These are phyloP conservation scores for Nitzschia sp. DNA, from an alignment of 108 stramenopile species.

Conservation along the genomic window DNA sequence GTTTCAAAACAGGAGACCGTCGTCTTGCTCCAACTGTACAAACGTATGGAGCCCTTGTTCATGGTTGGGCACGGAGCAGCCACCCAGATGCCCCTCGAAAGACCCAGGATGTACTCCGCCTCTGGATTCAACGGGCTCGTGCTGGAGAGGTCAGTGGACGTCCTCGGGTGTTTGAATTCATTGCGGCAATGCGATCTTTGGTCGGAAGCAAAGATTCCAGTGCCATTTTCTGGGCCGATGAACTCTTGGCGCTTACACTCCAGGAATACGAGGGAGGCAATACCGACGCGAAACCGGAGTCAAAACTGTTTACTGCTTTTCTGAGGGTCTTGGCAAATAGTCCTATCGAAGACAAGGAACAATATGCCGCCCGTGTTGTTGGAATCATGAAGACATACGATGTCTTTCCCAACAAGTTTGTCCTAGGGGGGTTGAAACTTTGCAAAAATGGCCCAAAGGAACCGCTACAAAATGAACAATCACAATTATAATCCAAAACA, in stretches of 20 bases:
- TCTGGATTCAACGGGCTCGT: slow-evolving; percentile 17
- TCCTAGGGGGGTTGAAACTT: not conserved
- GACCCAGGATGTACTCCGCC: slow-evolving; percentile 28
- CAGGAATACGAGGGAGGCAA: slow-evolving; percentile 21
- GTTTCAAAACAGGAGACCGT: slow-evolving; percentile 33
- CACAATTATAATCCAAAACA: not conserved
- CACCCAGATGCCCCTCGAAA: slow-evolving; percentile 42
- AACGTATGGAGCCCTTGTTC: slow-evolving; percentile 66
- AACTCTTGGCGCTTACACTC: slow-evolving; percentile 21
- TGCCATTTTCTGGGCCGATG: slow-evolving; percentile 46
- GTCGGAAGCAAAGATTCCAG: slow-evolving; percentile 45
- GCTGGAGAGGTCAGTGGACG: slow-evolving; percentile 1
- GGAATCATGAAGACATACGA: slow-evolving; percentile 29
- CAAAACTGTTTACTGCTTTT: slow-evolving; percentile 17
- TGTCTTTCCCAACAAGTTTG: slow-evolving; percentile 10
- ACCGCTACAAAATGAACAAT: too few species aligned
- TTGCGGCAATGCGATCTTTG: slow-evolving; percentile 27
- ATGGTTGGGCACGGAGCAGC: slow-evolving; percentile 60
- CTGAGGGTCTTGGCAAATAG: slow-evolving; percentile 22
- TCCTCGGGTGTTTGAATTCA: slow-evolving; percentile 27
- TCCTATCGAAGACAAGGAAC: slow-evolving; percentile 16
- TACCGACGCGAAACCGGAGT: slow-evolving; percentile 15
- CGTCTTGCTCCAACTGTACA: slow-evolving; percentile 52
- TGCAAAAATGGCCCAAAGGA: too few species aligned
- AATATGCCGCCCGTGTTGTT: slow-evolving; percentile 21